Evolutionary conservation across 139 green algal genomes (phyloP).

Genomic region (Astrephomene gubernaculifera): DNA sequence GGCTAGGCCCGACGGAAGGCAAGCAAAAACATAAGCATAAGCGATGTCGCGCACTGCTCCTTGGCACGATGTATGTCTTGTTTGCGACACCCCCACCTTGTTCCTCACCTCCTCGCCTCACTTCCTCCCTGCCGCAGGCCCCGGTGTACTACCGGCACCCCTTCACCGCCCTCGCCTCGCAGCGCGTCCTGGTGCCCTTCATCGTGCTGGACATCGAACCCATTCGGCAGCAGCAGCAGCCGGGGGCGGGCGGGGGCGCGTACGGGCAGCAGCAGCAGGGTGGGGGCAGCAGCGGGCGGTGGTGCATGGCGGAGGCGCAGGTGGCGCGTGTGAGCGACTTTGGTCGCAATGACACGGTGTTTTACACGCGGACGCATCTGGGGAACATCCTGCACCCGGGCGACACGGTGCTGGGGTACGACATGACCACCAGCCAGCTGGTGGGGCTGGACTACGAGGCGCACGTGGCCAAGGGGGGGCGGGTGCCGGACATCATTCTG

Average conservation of each 20-base stretch:
- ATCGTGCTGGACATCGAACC: constrained; percentile 94
- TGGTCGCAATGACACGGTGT: constrained; percentile 90
- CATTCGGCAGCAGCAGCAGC: too few relatives aligned
- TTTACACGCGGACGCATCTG: constrained; percentile 86
- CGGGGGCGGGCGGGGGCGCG: neutral
- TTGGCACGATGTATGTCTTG: too few relatives aligned
- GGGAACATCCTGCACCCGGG: constrained; percentile 88
- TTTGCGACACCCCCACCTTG: too few relatives aligned
- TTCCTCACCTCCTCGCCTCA: neutral
- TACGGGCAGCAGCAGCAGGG: neutral
- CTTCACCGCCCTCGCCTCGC: constrained; percentile 75
- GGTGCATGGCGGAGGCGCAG: constrained; percentile 63
- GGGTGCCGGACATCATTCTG: constrained; percentile 91
- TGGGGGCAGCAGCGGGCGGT: too few relatives aligned
- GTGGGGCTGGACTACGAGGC: constrained; percentile 84
- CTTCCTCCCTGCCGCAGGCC: constrained; percentile 57
- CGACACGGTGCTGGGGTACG: constrained; percentile 92
- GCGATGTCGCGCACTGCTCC: too few relatives aligned
- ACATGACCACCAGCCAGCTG: constrained; percentile 84
- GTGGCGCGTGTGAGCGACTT: constrained; percentile 91
- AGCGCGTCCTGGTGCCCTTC: constrained; percentile 75
- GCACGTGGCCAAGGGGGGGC: constrained; percentile 68
- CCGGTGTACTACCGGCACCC: constrained; percentile 82
- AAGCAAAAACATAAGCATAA: too few relatives aligned
- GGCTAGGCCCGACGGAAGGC: too few relatives aligned